Evolutionary conservation across 805 yeast genomes (phyloP), one percentile per base, ranked within the genome.

Genomic region (Wickerhamomyces alni): DNA sequence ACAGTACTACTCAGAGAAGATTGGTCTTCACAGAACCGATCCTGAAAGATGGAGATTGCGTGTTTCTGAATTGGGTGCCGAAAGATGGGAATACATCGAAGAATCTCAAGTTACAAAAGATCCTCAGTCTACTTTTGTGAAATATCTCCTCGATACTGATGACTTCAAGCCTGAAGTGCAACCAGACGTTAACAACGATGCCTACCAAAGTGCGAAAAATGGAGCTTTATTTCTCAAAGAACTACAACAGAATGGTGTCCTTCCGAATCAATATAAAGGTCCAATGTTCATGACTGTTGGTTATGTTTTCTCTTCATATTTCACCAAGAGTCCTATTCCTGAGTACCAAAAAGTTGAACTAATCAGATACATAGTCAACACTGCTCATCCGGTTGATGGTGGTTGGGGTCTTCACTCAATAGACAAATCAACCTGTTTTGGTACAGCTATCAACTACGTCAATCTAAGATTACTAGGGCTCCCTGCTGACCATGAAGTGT

Each of bases 271-370:
- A 57, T 93, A 93, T 56, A 88, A 88, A 47, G 99, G 99, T 2
- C 99, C 99, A 3, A 89, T 91, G 96, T 93, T 93, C 61, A 80
- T 93, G 87, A 78, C 93, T 0, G 82, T 89, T 42, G 98, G 99
- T 1, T 86, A 82, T 51, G 78, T 93, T 19, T 84, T 75, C 0
- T 78, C 86, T 2, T 72, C 75, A 46, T 86, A 88, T 60, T 79
- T 80, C 57, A 74, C 89, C 11, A 74, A 76, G 28, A 70, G 77
- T 0, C 75, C 74, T 10, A 83, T 93, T 28, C 81, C 89, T 0
- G 80, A 77, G 24, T 80, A 75, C 29, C 75, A 72, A 51, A 68
- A 68, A 46, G 62, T 64, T 12, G 99, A 93, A 61, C 62, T 93
- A 55, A 77, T 84, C 21, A 70, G 99, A 43, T 93, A 89, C 56